Evolutionary conservation across 2,329 filamentous ascomycete species (phyloP).

Genomic region (Penicillium sp.): DNA sequence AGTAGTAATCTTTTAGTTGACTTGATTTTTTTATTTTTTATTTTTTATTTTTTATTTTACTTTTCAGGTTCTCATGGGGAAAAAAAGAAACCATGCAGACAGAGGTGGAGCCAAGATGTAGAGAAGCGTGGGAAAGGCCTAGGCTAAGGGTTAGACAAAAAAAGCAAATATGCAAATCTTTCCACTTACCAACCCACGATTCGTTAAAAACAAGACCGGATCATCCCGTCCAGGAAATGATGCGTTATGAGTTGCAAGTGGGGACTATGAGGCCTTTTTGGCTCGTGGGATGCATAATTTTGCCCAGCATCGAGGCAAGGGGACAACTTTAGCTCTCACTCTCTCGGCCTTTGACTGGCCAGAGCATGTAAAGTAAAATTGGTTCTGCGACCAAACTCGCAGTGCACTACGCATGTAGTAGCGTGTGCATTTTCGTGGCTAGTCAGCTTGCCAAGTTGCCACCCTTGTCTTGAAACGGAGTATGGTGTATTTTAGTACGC

Average conservation of each 20-base stretch:
- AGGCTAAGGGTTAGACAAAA: not conserved
- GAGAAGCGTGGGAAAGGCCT: not conserved
- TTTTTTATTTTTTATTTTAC: no score
- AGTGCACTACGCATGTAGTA: not conserved
- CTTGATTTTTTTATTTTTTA: no score
- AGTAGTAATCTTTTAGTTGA: no score
- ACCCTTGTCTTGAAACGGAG: not conserved
- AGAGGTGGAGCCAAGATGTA: not conserved
- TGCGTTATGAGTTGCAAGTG: not conserved
- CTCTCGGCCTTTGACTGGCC: not conserved
- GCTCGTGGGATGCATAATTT: not conserved
- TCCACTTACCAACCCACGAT: not conserved
- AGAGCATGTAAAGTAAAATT: not conserved
- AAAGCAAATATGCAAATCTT: not conserved
- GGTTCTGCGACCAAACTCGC: not conserved
- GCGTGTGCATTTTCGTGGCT: not conserved
- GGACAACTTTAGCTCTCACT: not conserved
- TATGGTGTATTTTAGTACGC: not conserved
- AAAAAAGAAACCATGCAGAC: no score
- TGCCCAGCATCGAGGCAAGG: not conserved
- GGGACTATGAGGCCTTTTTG: not conserved
- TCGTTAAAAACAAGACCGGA: not conserved
- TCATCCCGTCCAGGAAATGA: not conserved
- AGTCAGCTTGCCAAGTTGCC: no score
- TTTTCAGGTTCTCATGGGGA: no score